A percentile compares a stretch with the other conserved stretches of the same genome.
Evolutionary conservation across 331 rosid genomes (phyloP).

Genomic region (Quercus tomentella): DNA sequence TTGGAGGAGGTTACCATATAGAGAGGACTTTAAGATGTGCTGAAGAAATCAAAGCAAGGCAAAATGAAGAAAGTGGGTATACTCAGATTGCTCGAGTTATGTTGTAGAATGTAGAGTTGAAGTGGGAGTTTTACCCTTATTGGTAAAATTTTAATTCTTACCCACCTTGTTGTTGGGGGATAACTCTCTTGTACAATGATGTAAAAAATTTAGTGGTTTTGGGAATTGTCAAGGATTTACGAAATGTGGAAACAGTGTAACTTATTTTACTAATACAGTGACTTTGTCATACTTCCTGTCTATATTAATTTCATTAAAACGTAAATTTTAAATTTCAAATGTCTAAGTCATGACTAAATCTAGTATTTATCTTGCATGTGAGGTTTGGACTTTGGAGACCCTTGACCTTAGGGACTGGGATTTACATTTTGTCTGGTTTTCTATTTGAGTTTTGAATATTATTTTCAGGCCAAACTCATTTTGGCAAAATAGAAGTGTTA

Average conservation of each 20-base stretch:
- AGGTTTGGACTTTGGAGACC: background rate
- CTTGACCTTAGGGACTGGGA: background rate
- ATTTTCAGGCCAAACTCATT: background rate
- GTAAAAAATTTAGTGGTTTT: constrained; percentile 8
- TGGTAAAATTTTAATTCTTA: background rate
- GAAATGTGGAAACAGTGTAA: background rate
- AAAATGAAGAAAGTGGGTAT: constrained; percentile 38
- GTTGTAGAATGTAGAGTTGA: constrained; percentile 49
- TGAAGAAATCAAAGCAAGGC: constrained; percentile 71
- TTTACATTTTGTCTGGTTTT: background rate
- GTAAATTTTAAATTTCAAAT: background rate
- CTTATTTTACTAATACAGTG: constrained; percentile 1
- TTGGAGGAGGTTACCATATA: constrained; percentile 91
- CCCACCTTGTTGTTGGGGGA: background rate
- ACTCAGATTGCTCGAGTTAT: constrained; percentile 60
- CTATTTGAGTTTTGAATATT: background rate
- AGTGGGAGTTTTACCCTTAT: background rate
- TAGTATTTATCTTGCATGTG: background rate
- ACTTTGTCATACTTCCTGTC: background rate
- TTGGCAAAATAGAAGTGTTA: background rate
- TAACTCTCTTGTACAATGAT: background rate
- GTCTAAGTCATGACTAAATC: background rate
- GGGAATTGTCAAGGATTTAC: background rate
- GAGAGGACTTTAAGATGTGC: constrained; percentile 82
- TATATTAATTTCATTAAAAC: no score